These are phyloP conservation scores for Fusarium verrucosum DNA, from an alignment of 2,329 filamentous ascomycete genomes.

Conservation along the genomic window DNA sequence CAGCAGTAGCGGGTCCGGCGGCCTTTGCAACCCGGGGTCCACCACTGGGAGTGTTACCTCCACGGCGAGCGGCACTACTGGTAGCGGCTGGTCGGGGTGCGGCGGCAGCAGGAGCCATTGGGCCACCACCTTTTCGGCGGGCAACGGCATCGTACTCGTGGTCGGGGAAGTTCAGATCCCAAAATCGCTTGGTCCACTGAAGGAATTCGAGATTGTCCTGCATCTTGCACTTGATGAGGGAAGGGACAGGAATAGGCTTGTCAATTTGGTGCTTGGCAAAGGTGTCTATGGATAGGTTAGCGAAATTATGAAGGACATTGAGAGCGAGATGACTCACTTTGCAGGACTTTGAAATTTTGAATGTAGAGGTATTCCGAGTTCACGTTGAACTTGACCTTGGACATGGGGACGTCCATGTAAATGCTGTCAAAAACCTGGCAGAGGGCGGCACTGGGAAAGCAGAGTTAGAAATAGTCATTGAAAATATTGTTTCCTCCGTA, in stretches of 20 bases:
- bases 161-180: slow-evolving; percentile 97
- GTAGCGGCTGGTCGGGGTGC: slow-evolving; percentile 60
- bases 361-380: slow-evolving; percentile 97
- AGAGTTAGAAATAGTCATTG: slow-evolving; percentile 22
- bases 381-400: slow-evolving; percentile 96
- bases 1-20: slow-evolving; percentile 70
- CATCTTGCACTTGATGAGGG: slow-evolving; percentile 98
- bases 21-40: slow-evolving; percentile 58
- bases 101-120: slow-evolving; percentile 63
- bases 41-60: slow-evolving; percentile 71
- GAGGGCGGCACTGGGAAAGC: slow-evolving; percentile 78
- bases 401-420: slow-evolving; percentile 94
- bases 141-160: slow-evolving; percentile 93
- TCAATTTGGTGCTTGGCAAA: slow-evolving; percentile 90
- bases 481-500: not conserved
- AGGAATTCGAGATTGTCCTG: slow-evolving; percentile 99
- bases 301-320: not conserved
- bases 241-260: slow-evolving; percentile 87
- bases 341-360: slow-evolving; percentile 97
- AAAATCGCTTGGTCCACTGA: slow-evolving; percentile 95
- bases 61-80: slow-evolving; percentile 61
- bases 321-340: slow-evolving; percentile 70
- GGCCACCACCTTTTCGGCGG: slow-evolving; percentile 81
- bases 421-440: slow-evolving; percentile 99
- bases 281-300: slow-evolving; percentile 63